Percentiles rank a stretch among this genome's conserved stretches.
Conservation (phyloP, 2,329 filamentous ascomycete species). For the Fusarium pininemorale region DNA sequence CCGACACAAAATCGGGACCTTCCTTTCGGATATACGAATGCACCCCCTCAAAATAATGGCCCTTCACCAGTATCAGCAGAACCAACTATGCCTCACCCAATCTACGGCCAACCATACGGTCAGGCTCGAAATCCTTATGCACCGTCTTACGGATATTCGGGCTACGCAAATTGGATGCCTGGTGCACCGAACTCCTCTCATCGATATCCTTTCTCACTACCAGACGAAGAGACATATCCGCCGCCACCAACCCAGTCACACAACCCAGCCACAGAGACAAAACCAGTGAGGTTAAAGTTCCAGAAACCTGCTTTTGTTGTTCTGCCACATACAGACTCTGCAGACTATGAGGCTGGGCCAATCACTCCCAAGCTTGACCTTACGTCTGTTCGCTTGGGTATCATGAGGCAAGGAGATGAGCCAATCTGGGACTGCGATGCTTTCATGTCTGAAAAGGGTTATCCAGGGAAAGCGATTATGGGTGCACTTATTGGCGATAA, state of each 20-base stretch:
- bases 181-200: background rate
- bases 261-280: background rate
- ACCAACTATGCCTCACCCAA: background rate
- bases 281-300: background rate
- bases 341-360: slow-evolving; percentile 1
- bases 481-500: slow-evolving; percentile 14
- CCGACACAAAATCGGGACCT: background rate
- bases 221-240: background rate
- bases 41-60: background rate
- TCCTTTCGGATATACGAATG: background rate
- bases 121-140: background rate
- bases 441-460: background rate
- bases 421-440: slow-evolving; percentile 13
- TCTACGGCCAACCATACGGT: background rate
- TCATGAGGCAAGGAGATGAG: slow-evolving; percentile 3
- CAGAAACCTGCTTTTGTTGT: slow-evolving; percentile 16
- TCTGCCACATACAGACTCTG: background rate
- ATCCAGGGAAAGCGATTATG: slow-evolving; percentile 13
- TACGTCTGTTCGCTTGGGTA: background rate
- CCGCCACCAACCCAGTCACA: fast-evolving
- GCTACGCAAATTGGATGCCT: background rate
- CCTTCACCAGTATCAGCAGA: background rate
- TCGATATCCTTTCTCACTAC: background rate
- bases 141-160: background rate
- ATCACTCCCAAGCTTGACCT: background rate